phyloP scores from a whole-genome alignment of 371 early-diverging fungal genomes.

The Rhizopus sp. region DNA sequence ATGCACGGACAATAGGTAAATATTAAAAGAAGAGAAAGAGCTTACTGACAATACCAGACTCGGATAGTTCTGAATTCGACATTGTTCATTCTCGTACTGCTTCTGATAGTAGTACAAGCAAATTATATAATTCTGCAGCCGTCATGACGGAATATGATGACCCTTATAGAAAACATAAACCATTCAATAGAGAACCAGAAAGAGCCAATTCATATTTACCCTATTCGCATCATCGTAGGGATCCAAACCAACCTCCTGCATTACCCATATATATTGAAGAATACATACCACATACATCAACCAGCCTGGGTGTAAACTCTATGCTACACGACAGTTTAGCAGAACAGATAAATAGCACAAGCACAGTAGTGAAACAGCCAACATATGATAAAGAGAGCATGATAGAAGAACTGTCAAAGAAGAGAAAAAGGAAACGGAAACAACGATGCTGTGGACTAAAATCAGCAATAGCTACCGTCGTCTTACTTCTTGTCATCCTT shows the following conservation, averaged over 20 bases:
- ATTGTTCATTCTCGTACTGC: constrained; percentile 38
- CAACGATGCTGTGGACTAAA: constrained; percentile 19
- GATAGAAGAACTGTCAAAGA: constrained; percentile 11
- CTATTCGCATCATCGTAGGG: constrained; percentile 44
- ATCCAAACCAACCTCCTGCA: constrained; percentile 27
- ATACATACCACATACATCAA: constrained; percentile 10
- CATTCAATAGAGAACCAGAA: constrained; percentile 9
- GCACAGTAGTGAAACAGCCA: constrained; percentile 1
- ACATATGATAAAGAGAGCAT: constrained; percentile 6
- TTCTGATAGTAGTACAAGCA: constrained; percentile 46
- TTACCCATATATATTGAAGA: constrained; percentile 46
- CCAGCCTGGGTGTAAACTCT: constrained; percentile 26
- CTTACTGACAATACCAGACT: not conserved
- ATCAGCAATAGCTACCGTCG: not conserved
- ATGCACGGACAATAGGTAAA: constrained; percentile 14
- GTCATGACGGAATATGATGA: constrained; percentile 26
- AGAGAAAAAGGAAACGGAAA: constrained; percentile 9
- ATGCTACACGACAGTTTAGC: constrained; percentile 27
- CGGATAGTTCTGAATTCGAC: constrained; percentile 24
- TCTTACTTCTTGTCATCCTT: constrained; percentile 11
- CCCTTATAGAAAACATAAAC: constrained; percentile 33
- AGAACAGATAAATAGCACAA: constrained; percentile 8
- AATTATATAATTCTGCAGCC: constrained; percentile 20
- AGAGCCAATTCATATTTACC: constrained; percentile 51
- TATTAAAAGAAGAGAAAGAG: not conserved